phyloP scores from a whole-genome alignment of 2,329 filamentous ascomycete genomes.

The Ascochyta viciae-villosae region DNA sequence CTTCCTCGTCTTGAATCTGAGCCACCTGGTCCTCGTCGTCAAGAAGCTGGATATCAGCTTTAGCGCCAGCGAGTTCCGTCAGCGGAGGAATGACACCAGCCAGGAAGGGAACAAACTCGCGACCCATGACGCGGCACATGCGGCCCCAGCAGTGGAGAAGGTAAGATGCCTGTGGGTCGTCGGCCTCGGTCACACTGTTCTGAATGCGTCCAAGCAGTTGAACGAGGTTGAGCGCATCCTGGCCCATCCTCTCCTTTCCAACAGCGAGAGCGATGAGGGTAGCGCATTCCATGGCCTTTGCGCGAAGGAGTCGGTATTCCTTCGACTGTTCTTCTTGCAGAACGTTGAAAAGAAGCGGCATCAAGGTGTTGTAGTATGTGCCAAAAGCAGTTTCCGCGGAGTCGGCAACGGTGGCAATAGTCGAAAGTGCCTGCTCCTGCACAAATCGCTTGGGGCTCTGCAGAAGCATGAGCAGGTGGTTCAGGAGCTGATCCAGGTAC shows the following conservation, averaged over 20 bases:
- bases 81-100: conserved; percentile 93
- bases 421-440: conserved; percentile 96
- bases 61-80: conserved; percentile 87
- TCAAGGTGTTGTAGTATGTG: conserved; percentile 94
- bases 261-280: conserved; percentile 95
- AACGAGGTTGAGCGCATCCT: conserved; percentile 85
- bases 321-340: conserved; percentile 89
- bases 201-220: conserved; percentile 89
- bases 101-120: conserved; percentile 91
- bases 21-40: conserved; percentile 96
- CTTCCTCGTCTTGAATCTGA: conserved; percentile 90
- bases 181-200: conserved; percentile 78
- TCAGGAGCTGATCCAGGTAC: conserved; percentile 87
- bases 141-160: conserved; percentile 98
- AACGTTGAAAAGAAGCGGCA: conserved; percentile 92
- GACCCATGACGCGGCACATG: conserved; percentile 93
- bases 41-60: conserved; percentile 94
- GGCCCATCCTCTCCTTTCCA: conserved; percentile 88
- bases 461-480: conserved; percentile 83
- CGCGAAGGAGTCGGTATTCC: conserved; percentile 87
- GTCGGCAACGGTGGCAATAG: conserved; percentile 98
- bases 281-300: conserved; percentile 99
- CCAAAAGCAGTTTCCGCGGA: conserved; percentile 94
- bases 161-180: conserved; percentile 96
- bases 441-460: conserved; percentile 95